Conservation (phyloP, 1,284 basidiomycete species). For the Polyporus tsugae region DNA sequence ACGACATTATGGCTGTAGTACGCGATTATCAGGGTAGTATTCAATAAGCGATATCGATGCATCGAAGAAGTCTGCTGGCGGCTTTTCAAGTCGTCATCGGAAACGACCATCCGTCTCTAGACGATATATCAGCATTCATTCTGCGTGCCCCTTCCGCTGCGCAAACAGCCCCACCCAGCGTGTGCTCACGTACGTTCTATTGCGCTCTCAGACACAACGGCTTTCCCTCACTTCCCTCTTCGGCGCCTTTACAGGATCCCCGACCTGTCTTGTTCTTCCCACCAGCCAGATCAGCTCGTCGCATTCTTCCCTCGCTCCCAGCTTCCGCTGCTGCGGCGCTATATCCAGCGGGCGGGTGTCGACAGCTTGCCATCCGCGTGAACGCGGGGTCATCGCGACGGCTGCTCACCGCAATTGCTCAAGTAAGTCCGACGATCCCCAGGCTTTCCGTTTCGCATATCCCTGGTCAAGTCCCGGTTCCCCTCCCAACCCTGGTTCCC, state of each 20-base stretch:
- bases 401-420: neutral
- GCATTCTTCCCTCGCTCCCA: constrained; percentile 10
- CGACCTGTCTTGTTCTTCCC: constrained; percentile 18
- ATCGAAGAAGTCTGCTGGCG: neutral
- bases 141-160: neutral
- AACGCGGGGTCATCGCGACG: neutral
- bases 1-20: neutral
- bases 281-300: constrained; percentile 10
- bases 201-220: neutral
- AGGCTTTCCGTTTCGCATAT: constrained; percentile 19
- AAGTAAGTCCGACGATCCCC: constrained; percentile 20
- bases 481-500: constrained; percentile 20
- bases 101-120: neutral
- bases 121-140: neutral
- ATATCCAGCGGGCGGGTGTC: constrained; percentile 15
- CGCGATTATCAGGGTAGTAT: neutral
- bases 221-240: constrained; percentile 1
- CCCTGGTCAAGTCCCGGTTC: constrained; percentile 15
- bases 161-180: neutral
- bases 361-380: constrained; percentile 12
- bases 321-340: constrained; percentile 24
- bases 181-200: neutral
- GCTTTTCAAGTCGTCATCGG: neutral
- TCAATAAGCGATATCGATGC: neutral
- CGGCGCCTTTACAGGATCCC: neutral